Percentiles rank a stretch among this genome's conserved stretches.
These are phyloP conservation scores for Daldinia grandis DNA, from an alignment of 495 filamentous ascomycete species.

Conservation along the genomic window DNA sequence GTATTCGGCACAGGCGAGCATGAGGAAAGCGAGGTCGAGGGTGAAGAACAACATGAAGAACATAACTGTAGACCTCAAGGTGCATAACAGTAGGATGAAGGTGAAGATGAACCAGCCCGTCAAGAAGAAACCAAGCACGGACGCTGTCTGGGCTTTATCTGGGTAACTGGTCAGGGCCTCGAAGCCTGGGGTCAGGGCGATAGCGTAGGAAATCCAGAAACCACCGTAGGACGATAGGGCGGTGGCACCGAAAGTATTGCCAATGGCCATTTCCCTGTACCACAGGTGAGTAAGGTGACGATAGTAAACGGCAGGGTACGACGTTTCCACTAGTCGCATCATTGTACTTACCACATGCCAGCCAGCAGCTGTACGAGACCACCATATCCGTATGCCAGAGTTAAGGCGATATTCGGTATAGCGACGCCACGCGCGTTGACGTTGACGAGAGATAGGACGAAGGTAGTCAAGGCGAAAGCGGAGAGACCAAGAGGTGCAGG, in stretches of 20 bases:
- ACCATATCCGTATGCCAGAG: conserved; percentile 79
- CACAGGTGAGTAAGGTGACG: conserved; percentile 2
- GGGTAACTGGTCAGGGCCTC: conserved; percentile 62
- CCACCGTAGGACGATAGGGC: conserved; percentile 96
- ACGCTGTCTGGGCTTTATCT: conserved; percentile 45
- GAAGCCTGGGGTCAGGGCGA: conserved; percentile 86
- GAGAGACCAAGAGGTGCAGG: conserved; percentile 85
- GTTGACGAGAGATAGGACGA: conserved; percentile 90
- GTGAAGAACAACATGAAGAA: conserved; percentile 97
- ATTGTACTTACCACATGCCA: conserved; percentile 92
- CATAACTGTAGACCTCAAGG: conserved; percentile 90
- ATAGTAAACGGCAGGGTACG: not conserved
- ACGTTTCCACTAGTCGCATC: not conserved
- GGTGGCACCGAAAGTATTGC: conserved; percentile 97
- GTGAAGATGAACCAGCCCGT: conserved; percentile 99
- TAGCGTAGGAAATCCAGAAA: conserved; percentile 94
- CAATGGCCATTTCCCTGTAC: conserved; percentile 94
- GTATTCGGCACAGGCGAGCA: conserved; percentile 82
- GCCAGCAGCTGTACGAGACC: conserved; percentile 91
- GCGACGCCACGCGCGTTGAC: conserved; percentile 67
- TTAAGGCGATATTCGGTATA: conserved; percentile 73
- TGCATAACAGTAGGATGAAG: conserved; percentile 84
- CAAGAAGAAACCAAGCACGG: conserved; percentile 85
- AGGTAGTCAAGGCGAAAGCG: conserved; percentile 96
- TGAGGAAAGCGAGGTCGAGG: conserved; percentile 90